phyloP scores from a whole-genome alignment of 768 basidiomycete genomes.

The Boletus pseudo-olivaceus region DNA sequence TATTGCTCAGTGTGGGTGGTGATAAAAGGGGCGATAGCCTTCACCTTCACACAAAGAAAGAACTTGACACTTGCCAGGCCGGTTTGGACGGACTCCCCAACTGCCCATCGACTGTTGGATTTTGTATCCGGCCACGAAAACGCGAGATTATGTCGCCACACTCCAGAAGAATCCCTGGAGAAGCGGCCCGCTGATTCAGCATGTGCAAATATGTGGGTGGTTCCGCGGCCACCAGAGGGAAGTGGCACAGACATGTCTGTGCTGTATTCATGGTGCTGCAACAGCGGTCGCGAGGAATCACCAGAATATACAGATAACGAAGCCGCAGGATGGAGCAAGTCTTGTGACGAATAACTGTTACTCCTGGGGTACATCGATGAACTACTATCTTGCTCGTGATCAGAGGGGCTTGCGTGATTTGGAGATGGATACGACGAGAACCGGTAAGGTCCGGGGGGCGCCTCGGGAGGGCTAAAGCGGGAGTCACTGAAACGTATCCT shows the following conservation, averaged over 20 bases:
- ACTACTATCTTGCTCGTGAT: constrained; percentile 21
- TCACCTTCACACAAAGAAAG: constrained; percentile 66
- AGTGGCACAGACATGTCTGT: constrained; percentile 11
- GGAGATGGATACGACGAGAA: constrained; percentile 15
- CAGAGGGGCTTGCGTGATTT: constrained; percentile 28
- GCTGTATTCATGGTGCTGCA: constrained; percentile 16
- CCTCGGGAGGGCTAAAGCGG: constrained; percentile 22
- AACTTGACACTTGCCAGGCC: constrained; percentile 64
- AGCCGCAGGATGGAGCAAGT: constrained; percentile 16
- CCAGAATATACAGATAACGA: constrained; percentile 24
- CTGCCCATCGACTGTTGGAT: constrained; percentile 69
- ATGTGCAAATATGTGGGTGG: constrained; percentile 52
- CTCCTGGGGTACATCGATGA: constrained; percentile 6
- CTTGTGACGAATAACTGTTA: constrained; percentile 18
- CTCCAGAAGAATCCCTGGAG: constrained; percentile 49
- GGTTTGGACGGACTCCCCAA: constrained; percentile 73
- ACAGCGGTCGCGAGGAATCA: constrained; percentile 25
- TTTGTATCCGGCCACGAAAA: constrained; percentile 71
- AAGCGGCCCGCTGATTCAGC: constrained; percentile 61
- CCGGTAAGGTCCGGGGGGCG: constrained; percentile 19
- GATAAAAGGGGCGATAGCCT: constrained; percentile 6
- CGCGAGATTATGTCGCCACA: constrained; percentile 63
- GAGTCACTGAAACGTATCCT: constrained; percentile 59
- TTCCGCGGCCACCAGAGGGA: constrained; percentile 25
- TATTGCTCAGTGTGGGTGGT: constrained; percentile 12